phyloP scores from a whole-genome alignment of 73 alveolate genomes.

The Blepharisma stoltei region DNA sequence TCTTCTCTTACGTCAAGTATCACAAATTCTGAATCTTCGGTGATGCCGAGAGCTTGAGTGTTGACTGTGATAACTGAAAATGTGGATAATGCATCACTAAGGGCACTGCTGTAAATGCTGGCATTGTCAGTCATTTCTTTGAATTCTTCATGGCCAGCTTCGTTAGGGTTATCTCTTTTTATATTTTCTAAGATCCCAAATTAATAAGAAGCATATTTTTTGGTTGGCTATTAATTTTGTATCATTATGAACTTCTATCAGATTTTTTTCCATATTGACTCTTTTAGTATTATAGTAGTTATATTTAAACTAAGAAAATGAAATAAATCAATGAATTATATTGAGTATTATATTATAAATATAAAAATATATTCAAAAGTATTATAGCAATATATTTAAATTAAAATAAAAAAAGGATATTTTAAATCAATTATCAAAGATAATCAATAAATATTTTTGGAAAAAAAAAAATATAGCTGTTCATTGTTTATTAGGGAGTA shows the following conservation, averaged over 20 bases:
- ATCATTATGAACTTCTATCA: too few species aligned
- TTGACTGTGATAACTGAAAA: constrained; percentile 61
- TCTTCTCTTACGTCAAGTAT: constrained; percentile 84
- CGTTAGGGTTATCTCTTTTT: background rate
- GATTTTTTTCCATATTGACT: background rate
- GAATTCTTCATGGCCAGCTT: constrained; percentile 30
- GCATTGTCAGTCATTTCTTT: constrained; percentile 39
- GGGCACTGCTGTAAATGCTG: constrained; percentile 53
- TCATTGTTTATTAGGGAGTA: constrained; percentile 39
- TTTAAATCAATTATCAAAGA: too few species aligned
- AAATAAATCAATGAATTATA: too few species aligned
- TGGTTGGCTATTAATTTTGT: too few species aligned
- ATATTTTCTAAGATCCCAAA: constrained; percentile 2
- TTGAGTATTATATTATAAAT: too few species aligned
- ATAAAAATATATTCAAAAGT: too few species aligned
- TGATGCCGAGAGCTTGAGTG: constrained; percentile 76
- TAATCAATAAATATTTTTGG: too few species aligned
- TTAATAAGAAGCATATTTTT: background rate
- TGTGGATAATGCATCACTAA: background rate
- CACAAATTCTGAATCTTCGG: constrained; percentile 63
- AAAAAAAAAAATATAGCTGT: too few species aligned
- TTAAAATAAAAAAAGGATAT: too few species aligned
- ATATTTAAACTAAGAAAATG: too few species aligned
- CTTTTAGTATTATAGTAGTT: too few species aligned
- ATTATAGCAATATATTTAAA: too few species aligned